Evolutionary conservation across 1,284 basidiomycete species (phyloP), one percentile per base, ranked within the genome.

Genomic region (Melampsora abietis-canadensis): DNA sequence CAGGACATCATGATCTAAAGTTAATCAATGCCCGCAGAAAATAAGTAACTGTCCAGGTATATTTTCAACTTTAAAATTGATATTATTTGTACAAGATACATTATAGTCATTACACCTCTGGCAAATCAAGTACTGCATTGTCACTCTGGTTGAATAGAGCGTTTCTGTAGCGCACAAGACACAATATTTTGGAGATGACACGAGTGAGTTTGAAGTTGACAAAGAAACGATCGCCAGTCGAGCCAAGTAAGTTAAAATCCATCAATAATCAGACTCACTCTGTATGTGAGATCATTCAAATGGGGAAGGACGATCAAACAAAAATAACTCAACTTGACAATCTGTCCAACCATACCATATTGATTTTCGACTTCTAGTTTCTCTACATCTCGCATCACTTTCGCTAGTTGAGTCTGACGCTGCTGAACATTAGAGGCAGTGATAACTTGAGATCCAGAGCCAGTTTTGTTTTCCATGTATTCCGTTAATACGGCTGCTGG

Each of bases 401-500:
- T 65, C 46, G 65, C 54, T 31, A 75, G 65, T 64, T 65, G 63
- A 75, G 65, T 73, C 40, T 77, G 51, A 75, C 68, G 70, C 68
- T 70, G 76, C 54, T 59, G 81, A 30, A 87, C 87, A 77, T 87
- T 87, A 57, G 85, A 76, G 1, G 83, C 78, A 1, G 88, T 88
- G 21, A 84, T 81, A 31, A 84, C 80, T 79, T 51, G n/a, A 30
- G 51, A 8, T 14, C 24, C 66, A 34, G 66, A n/a, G 5, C 48
- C 37, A 19, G n/a, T 7, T 44, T 77, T 73, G 68, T 78, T 78
- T 27, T 72, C 66, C 5, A 48, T 62, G 37, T 77, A 76, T 51
- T 78, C 77, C 64, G 40, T 61, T 78, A 88, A 86, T 15, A 75
- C 66, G 1, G 87, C 88, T 80, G 87, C 90, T 2, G 85, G 83